Evolutionary conservation across 345 rosid species (phyloP), one percentile per base, ranked within the genome.

Genomic region (Triadica sebifera): DNA sequence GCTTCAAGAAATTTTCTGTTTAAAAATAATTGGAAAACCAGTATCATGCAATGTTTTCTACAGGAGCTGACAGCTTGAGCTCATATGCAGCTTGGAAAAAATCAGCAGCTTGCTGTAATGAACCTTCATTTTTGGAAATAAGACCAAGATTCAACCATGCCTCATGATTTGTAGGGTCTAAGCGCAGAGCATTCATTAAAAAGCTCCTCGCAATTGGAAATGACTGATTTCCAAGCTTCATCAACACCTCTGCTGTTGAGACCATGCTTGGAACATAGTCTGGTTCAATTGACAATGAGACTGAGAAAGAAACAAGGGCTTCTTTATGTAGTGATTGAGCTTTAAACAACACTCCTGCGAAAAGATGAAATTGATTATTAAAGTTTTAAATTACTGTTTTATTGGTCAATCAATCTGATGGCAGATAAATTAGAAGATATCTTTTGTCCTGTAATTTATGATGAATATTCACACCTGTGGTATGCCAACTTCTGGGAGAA

Each of bases 61-160:
- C 88, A 13, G 98, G 96, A 73, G 97, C 92, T 2, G 97, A 87
- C 34, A 83, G 75, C 78, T 87, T 72, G 50, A 95, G 93, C 72
- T 95, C 97, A 79, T 89, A 87, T 6, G 99, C 96, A 65, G 98
- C 98, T 80, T 95, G 96, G 79, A 89, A 91, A 80, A 79, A 95
- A 38, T 95, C 97, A 34, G 96, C 96, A 22, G 98, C 98, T 84
- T 87, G 93, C 52, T 84, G 87, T 34, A 86, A 68, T 4, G 85
- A 85, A 73, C 98, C 99, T 83, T 95, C 95, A 89, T 58, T 83
- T 80, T 89, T 92, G 67, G 93, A 84, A 77, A 94, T 86, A 67
- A 81, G 68, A 47, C 96, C 99, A 20, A 95, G 91, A 79, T 89
- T 87, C 88, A 86, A 84, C 97, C 98, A 95, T 4, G 91, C 94